Conservation (phyloP, 345 rosid species). For the Passiflora organensis region DNA sequence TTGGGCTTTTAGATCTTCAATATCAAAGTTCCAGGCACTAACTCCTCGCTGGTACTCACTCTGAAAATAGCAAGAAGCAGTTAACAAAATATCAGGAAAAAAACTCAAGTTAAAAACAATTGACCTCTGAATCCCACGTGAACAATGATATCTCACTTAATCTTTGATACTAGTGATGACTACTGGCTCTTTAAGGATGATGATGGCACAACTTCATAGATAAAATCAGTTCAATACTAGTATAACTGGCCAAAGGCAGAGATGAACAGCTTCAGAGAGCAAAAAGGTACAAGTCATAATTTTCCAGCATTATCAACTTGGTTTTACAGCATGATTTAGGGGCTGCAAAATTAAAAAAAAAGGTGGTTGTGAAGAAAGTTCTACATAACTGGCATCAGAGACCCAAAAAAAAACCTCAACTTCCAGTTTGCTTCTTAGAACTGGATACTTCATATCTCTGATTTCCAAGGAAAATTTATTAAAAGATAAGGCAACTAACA, state of each 20-base stretch:
- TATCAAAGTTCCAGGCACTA: constrained; percentile 97
- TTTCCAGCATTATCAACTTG: not conserved
- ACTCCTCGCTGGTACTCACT: constrained; percentile 98
- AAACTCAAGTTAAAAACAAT: not conserved
- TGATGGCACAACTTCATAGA: not conserved
- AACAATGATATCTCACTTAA: no score
- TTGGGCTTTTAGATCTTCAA: constrained; percentile 90
- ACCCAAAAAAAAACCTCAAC: no score
- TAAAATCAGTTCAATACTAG: not conserved
- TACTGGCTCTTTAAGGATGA: no score
- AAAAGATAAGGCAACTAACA: no score
- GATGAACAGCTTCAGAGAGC: not conserved
- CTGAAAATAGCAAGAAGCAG: constrained; percentile 35
- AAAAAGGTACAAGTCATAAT: not conserved
- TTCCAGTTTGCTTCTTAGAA: no score
- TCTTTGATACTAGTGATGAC: no score
- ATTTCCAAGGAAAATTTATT: no score
- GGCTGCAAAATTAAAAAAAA: no score
- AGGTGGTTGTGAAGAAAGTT: not conserved
- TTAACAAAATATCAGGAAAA: constrained; percentile 8
- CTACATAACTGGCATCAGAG: no score
- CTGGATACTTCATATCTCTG: no score
- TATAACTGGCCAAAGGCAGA: not conserved
- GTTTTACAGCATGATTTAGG: not conserved
- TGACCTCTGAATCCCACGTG: not conserved